Evolutionary conservation across 768 basidiomycete genomes (phyloP).

Genomic region (Mycena rosella): DNA sequence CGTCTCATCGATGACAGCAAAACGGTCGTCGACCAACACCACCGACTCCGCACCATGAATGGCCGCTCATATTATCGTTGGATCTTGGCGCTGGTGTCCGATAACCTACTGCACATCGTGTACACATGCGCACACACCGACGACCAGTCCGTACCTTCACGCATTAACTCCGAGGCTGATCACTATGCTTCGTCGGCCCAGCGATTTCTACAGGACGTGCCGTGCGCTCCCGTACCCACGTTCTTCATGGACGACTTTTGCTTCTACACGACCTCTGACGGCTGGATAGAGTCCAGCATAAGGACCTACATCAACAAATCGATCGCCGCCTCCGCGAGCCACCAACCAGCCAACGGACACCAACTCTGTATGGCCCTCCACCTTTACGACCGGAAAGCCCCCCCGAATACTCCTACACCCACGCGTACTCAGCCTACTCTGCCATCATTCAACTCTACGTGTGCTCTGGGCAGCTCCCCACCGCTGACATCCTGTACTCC

Average conservation of each 20-base stretch:
- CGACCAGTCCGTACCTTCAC: conserved; percentile 8
- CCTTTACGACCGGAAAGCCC: conserved; percentile 10
- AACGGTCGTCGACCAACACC: conserved; percentile 25
- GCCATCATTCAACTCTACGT: conserved; percentile 40
- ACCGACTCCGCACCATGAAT: conserved; percentile 33
- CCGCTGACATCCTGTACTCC: conserved; percentile 11
- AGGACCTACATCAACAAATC: neutral
- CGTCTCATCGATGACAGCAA: conserved; percentile 37
- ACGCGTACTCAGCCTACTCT: conserved; percentile 36
- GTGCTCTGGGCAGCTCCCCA: conserved; percentile 39
- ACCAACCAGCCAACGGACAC: neutral
- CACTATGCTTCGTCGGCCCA: conserved; percentile 27
- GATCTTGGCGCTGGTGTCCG: conserved; percentile 30
- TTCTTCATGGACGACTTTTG: conserved; percentile 34
- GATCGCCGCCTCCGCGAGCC: neutral
- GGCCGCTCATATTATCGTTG: conserved; percentile 42
- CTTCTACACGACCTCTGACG: conserved; percentile 3
- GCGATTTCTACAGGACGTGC: neutral
- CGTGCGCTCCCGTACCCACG: conserved; percentile 23
- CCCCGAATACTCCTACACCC: conserved; percentile 36
- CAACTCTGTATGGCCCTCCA: neutral
- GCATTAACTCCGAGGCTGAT: conserved; percentile 19
- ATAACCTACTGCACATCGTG: neutral
- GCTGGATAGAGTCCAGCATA: conserved; percentile 22
- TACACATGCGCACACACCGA: conserved; percentile 16